Percentiles rank a stretch among this genome's conserved stretches.
Evolutionary conservation across 441 rosid genomes (phyloP).

Genomic region (Eruca vesicaria): DNA sequence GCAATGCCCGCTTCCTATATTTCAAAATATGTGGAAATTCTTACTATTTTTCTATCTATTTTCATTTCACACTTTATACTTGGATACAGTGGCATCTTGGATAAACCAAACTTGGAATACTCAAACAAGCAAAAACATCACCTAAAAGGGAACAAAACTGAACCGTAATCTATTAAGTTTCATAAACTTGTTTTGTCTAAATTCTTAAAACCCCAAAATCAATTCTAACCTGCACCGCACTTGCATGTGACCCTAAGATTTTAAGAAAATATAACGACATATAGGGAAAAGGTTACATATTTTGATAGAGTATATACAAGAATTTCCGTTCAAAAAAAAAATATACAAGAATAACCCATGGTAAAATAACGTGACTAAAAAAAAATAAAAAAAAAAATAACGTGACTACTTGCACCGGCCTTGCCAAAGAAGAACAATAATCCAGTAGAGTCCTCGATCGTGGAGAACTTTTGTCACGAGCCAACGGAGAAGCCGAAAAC

Average conservation of each 20-base stretch:
- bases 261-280: neutral
- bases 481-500: neutral
- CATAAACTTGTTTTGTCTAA: neutral
- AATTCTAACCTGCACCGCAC: neutral
- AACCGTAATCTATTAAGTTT: neutral
- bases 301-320: neutral
- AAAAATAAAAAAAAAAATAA: too few species aligned
- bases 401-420: too few species aligned
- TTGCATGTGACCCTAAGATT: neutral
- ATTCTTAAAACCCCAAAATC: neutral
- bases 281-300: neutral
- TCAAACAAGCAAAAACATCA: neutral
- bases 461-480: neutral
- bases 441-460: too few species aligned
- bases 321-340: neutral
- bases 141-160: neutral
- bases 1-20: conserved; percentile 29
- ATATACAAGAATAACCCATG: neutral
- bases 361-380: neutral
- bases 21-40: conserved; percentile 4
- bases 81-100: neutral
- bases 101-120: neutral
- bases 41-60: neutral
- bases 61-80: neutral
- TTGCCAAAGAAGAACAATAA: neutral